Evolutionary conservation across 345 rosid genomes (phyloP).

Genomic region (Salix brachista): DNA sequence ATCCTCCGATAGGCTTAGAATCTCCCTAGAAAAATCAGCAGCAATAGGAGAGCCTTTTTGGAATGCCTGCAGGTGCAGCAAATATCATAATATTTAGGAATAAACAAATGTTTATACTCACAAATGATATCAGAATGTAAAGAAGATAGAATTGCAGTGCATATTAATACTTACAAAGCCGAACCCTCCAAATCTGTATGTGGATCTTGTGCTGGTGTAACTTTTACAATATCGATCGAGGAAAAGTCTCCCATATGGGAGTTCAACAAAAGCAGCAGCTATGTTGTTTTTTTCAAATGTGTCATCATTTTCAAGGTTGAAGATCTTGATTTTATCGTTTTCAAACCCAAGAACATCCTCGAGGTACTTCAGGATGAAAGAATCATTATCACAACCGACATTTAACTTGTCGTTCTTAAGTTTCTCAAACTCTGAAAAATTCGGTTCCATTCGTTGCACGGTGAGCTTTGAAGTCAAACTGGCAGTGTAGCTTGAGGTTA

Average conservation of each 20-base stretch:
- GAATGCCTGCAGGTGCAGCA: slow-evolving; percentile 32
- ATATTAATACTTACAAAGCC: slow-evolving; percentile 43
- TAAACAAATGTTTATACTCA: not conserved
- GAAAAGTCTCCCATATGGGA: slow-evolving; percentile 47
- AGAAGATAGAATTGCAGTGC: not conserved
- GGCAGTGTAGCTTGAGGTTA: slow-evolving; percentile 62
- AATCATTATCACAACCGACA: slow-evolving; percentile 48
- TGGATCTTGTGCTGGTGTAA: slow-evolving; percentile 19
- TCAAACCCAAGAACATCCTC: slow-evolving; percentile 26
- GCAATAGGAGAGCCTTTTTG: slow-evolving; percentile 47
- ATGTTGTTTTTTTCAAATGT: slow-evolving; percentile 27
- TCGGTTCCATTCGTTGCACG: slow-evolving; percentile 32
- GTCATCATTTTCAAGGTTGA: slow-evolving; percentile 21
- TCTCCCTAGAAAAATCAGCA: slow-evolving; percentile 42
- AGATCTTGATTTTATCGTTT: slow-evolving; percentile 11
- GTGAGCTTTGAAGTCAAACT: slow-evolving; percentile 56
- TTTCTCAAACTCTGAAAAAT: slow-evolving; percentile 32
- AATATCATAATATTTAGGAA: not conserved
- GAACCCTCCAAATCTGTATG: slow-evolving; percentile 51
- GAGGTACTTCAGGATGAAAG: slow-evolving; percentile 43
- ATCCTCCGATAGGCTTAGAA: slow-evolving; percentile 36
- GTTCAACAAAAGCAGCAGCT: slow-evolving; percentile 49
- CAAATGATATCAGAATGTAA: not conserved
- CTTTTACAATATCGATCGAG: slow-evolving; percentile 32
- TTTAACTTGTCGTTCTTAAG: slow-evolving; percentile 24